Base-by-base conservation (phyloP, 257 asterid genomes). In the Buddleja alternifolia region DNA sequence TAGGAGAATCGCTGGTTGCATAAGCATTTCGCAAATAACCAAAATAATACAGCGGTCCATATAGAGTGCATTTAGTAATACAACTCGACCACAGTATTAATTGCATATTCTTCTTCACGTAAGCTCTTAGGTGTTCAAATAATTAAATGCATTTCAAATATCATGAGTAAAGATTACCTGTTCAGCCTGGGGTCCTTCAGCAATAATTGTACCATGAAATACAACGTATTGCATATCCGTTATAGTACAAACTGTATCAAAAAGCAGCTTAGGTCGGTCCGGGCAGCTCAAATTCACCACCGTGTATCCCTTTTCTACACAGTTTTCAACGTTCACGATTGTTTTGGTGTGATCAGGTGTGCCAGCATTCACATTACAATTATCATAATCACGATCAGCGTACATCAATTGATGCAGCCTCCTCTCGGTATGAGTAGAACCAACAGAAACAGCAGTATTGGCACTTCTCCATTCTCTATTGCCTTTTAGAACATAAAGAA, bases 341-440 rank as follows among this genome's bases (percentile, higher is more conserved):
- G 85, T 85, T 56, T 76, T 80, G 11, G 32, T 61, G 56, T 65
- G 76, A 15, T 74, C 79, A 29, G 56, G 23, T 2, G 23, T 20
- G n/a, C 15, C 71, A 10, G 39, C 29, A 40, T 48, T 73, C 37
- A 47, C 46, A 15, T 61, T 51, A 0, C 73, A 79, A 8, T 60
- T 55, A 48, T 87, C 95, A 11, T 81, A 87, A 37, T 85, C 95
- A 20, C 90, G 82, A 71, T 85, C 90, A 19, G 87, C 95, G 25
- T 93, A 90, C 97, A 93, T 84, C 77, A 93, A 79, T 46, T 93
- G 98, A 50, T 93, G 98, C 71, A 90, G 60, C 78, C 98, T 85
- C 80, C 98, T 75, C 73, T 83, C 89, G 0, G 71, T 82, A 57
- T 89, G 95, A 12, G 92, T 89, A 1, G 93, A 82, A 4, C 90